Conservation (phyloP, 345 rosid species). For the Orychophragmus violaceus region DNA sequence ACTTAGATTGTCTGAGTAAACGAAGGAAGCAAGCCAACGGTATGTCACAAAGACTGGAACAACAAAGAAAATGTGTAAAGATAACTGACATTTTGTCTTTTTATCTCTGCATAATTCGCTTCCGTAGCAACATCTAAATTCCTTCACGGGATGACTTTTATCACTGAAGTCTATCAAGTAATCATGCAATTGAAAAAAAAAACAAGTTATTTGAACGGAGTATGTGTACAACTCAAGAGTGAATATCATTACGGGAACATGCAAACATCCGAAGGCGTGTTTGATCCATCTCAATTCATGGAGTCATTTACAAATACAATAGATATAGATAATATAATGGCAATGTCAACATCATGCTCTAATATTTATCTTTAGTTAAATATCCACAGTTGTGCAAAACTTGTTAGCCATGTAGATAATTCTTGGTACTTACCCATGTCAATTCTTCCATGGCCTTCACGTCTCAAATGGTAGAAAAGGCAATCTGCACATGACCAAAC, state of each 20-base stretch:
- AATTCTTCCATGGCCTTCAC: constrained; percentile 73
- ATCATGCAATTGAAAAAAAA: constrained; percentile 42
- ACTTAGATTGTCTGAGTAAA: background rate
- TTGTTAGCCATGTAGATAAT: background rate
- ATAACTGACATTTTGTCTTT: constrained; percentile 27
- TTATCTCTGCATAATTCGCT: constrained; percentile 60
- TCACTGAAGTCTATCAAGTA: constrained; percentile 75
- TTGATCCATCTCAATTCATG: background rate
- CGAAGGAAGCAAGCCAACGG: constrained; percentile 2
- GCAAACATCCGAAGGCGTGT: background rate
- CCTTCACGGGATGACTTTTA: constrained; percentile 62
- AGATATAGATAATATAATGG: background rate
- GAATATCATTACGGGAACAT: background rate
- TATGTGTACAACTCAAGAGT: constrained; percentile 6
- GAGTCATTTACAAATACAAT: background rate
- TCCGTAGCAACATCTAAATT: constrained; percentile 64
- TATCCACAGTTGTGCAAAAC: background rate
- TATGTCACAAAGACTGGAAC: background rate
- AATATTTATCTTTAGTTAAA: background rate
- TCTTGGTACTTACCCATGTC: constrained; percentile 72
- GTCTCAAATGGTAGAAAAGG: constrained; percentile 71
- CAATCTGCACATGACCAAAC: constrained; percentile 51
- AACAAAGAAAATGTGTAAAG: background rate
- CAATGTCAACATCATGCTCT: constrained; percentile 1
- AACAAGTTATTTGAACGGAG: background rate